A percentile compares a stretch with the other conserved stretches of the same genome.
Conservation (phyloP, 2,329 filamentous ascomycete species). For the Penicillium fuscoglaucum region DNA sequence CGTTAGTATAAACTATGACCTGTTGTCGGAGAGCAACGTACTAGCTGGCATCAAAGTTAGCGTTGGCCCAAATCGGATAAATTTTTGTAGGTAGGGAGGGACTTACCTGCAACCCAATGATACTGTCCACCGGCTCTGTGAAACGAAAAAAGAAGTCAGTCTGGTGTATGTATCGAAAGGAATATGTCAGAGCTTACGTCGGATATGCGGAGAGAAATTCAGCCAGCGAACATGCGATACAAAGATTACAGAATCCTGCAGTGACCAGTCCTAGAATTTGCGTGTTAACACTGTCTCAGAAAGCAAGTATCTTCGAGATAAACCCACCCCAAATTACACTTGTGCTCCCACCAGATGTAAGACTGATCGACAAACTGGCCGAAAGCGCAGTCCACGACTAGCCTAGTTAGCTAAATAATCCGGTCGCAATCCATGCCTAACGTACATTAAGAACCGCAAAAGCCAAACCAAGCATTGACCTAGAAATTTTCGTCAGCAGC, state of each 20-base stretch:
- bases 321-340: constrained; percentile 69
- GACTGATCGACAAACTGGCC: constrained; percentile 58
- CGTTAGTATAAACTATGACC: background rate
- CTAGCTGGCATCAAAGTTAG: constrained; percentile 25
- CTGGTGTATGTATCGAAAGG: background rate
- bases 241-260: constrained; percentile 68
- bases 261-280: constrained; percentile 47
- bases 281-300: background rate
- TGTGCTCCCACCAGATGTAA: constrained; percentile 71
- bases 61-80: background rate
- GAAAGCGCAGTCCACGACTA: constrained; percentile 61
- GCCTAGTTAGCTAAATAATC: constrained; percentile 7
- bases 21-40: constrained; percentile 23
- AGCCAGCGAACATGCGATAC: constrained; percentile 66
- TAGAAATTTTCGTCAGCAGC: constrained; percentile 7
- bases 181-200: constrained; percentile 35
- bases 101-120: constrained; percentile 65
- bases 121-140: constrained; percentile 60
- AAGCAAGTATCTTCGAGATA: background rate
- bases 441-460: constrained; percentile 60
- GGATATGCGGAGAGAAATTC: constrained; percentile 68
- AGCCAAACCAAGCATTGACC: constrained; percentile 60
- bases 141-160: background rate
- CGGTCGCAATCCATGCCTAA: background rate
- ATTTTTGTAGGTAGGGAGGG: background rate